Base-by-base conservation (phyloP, 148 eudicot genomes). In the Chenopodium suecicum region DNA sequence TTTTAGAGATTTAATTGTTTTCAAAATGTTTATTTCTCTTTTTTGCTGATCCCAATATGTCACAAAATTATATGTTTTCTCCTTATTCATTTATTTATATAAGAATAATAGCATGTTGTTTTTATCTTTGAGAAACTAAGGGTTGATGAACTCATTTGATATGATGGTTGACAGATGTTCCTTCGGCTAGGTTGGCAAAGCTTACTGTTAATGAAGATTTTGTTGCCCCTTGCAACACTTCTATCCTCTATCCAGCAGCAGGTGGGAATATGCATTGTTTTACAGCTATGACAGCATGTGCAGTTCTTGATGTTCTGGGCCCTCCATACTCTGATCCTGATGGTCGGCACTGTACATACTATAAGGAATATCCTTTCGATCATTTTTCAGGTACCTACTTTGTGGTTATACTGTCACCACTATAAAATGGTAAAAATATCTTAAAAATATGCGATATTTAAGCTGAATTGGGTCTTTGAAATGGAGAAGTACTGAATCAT, bases 241-340 rank as follows among this genome's bases (percentile, higher is more conserved):
- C 90, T 7, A 86, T 94, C 68, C 90, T 94, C 29, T 94, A 91
- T 80, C 98, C 98, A 56, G 86, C 92, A 16, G 90, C 91, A 32
- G 97, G 98, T 23, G 98, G 98, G 9, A 94, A 94, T 79, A 86
- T 94, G 97, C 98, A 94, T 81, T 87, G 97, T 79, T 93, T 94
- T 76, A 93, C 94, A 2, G 98, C 98, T 0, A 75, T 85, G 80
- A 91, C 97, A 0, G 83, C 97, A 0, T 94, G 97, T 47, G 98
- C 98, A 9, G 94, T 94, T 13, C 88, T 94, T 11, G 98, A 94
- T 83, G 98, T 94, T 25, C 85, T 94, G 27, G 92, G 93, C 70
- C 98, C 98, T 2, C 98, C 98, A 1, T 94, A 94, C 78, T 89
- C 89, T 22, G 97, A 91, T 80, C 90, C 94, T 11, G 92, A 94